Conservation (phyloP, 2,329 filamentous ascomycete genomes). For the Achaetomium macrosporum region DNA sequence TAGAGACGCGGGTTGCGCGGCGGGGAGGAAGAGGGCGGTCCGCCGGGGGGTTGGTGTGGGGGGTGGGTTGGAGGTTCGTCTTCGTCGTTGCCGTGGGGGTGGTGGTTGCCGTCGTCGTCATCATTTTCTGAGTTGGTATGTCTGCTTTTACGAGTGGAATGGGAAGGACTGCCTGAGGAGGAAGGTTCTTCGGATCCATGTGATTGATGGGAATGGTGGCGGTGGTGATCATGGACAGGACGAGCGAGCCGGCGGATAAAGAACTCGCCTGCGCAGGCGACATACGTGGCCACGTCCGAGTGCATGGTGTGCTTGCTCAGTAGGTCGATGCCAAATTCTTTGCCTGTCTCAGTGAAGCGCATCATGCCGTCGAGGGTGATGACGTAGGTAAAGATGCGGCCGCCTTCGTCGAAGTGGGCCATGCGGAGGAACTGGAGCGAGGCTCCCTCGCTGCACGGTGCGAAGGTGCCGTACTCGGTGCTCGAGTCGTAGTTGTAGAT, state of each 20-base stretch:
- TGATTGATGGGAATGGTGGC: neutral
- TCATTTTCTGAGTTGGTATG: neutral
- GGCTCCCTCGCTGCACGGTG: constrained; percentile 62
- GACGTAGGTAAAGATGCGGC: constrained; percentile 86
- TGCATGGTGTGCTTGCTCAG: constrained; percentile 97
- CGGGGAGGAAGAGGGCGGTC: constrained; percentile 39
- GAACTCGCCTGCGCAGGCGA: constrained; percentile 90
- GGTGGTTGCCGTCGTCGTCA: neutral
- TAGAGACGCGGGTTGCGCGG: constrained; percentile 55
- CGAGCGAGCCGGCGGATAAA: constrained; percentile 67
- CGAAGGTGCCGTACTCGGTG: constrained; percentile 66
- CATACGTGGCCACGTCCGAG: constrained; percentile 83
- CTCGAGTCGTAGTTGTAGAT: constrained; percentile 82
- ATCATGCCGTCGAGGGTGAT: constrained; percentile 80
- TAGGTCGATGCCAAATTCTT: constrained; percentile 90
- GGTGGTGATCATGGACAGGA: constrained; percentile 25
- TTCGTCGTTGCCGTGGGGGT: neutral
- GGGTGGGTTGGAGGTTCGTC: constrained; percentile 42
- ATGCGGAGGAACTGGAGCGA: constrained; percentile 78
- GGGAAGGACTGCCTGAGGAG: neutral
- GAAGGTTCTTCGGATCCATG: neutral
- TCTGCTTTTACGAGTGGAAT: neutral
- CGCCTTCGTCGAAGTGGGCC: constrained; percentile 78
- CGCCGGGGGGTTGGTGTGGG: constrained; percentile 35
- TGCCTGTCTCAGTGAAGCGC: constrained; percentile 91